Evolutionary conservation across 2,329 filamentous ascomycete genomes (phyloP).

Genomic region (Neophaeococcomyces aloes): DNA sequence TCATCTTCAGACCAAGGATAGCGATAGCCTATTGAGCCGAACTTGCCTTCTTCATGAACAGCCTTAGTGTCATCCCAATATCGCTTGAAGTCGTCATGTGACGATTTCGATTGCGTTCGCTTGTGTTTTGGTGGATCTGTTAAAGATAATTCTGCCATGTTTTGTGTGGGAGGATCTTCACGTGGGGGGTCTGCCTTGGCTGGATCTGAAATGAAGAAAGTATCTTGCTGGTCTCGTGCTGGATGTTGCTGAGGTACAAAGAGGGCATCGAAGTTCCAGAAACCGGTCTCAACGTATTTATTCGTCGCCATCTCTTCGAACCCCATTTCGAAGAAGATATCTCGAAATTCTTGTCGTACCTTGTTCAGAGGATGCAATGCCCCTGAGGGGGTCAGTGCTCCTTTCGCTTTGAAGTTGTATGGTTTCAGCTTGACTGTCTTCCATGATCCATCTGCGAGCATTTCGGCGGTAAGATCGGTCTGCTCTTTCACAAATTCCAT

Average conservation of each 20-base stretch:
- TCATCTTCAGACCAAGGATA: conserved; percentile 90
- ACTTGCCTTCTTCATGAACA: conserved; percentile 85
- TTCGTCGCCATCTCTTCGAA: conserved; percentile 97
- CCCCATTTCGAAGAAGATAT: conserved; percentile 98
- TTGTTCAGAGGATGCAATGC: conserved; percentile 63
- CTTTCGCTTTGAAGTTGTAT: conserved; percentile 65
- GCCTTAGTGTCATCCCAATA: conserved; percentile 83
- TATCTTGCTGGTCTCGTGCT: conserved; percentile 92
- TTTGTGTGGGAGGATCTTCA: conserved; percentile 39
- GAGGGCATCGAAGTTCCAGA: conserved; percentile 98
- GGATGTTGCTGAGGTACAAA: conserved; percentile 97
- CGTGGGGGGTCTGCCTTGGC: conserved; percentile 58
- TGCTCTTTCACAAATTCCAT: conserved; percentile 84
- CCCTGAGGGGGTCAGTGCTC: conserved; percentile 39
- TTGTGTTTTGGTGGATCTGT: conserved; percentile 40
- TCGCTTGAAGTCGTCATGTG: conserved; percentile 58
- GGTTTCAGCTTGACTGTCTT: conserved; percentile 82
- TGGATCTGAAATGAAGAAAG: conserved; percentile 95
- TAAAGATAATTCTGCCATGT: conserved; percentile 33
- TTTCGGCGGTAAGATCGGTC: conserved; percentile 88
- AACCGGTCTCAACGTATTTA: conserved; percentile 87
- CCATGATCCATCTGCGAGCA: conserved; percentile 79
- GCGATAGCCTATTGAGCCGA: conserved; percentile 89
- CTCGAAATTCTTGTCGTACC: conserved; percentile 87
- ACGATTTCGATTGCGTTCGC: conserved; percentile 39